Conservation (phyloP, 306 rosid species). For the Chamaecrista fasciculata region DNA sequence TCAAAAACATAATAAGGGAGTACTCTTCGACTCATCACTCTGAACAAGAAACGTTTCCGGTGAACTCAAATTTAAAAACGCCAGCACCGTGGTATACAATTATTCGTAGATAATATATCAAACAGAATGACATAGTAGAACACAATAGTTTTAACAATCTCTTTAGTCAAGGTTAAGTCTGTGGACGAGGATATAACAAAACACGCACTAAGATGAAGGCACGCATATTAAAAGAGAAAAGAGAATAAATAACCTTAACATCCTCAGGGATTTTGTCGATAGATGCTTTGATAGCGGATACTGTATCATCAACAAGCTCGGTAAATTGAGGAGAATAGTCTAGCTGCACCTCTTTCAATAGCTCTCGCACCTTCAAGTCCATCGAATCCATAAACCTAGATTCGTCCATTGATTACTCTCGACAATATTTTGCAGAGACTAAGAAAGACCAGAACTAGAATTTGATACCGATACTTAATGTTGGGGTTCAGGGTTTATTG, state of each 20-base stretch:
- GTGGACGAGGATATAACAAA: background rate
- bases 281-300: slow-evolving; percentile 51
- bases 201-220: background rate
- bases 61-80: no score
- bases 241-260: slow-evolving; percentile 36
- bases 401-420: slow-evolving; percentile 31
- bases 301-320: slow-evolving; percentile 52
- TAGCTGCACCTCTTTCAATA: slow-evolving; percentile 61
- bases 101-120: background rate
- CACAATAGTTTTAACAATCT: background rate
- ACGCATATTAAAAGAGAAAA: background rate
- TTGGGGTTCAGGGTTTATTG: background rate
- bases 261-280: slow-evolving; percentile 58
- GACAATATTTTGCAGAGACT: no score
- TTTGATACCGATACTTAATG: background rate
- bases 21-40: no score
- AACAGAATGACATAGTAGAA: background rate
- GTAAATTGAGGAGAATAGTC: slow-evolving; percentile 39
- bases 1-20: no score
- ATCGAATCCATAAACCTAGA: slow-evolving; percentile 32
- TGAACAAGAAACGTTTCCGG: no score
- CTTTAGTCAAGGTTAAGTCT: background rate
- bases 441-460: background rate
- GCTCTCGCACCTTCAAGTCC: slow-evolving; percentile 61
- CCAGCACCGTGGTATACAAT: no score